Percentiles rank a stretch among this genome's conserved stretches.
Evolutionary conservation across 2,329 filamentous ascomycete genomes (phyloP).

Genomic region (Pyrenophora teres): DNA sequence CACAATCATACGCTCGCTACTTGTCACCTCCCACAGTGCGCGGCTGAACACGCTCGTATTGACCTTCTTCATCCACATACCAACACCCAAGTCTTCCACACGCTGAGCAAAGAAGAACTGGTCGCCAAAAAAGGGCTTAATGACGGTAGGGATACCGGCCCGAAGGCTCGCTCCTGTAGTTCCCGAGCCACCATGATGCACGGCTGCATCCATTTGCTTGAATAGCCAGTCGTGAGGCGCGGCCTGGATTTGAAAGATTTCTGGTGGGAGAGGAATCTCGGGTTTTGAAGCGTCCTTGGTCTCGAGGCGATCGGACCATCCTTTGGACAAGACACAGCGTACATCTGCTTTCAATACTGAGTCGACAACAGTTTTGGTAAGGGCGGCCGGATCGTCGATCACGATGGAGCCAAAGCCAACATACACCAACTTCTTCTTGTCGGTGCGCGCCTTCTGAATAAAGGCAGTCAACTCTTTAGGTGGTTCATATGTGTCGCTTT

Average conservation of each 20-base stretch:
- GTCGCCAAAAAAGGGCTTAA: conserved; percentile 96
- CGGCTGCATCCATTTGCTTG: conserved; percentile 87
- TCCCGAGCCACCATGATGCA: conserved; percentile 91
- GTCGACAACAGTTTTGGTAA: conserved; percentile 92
- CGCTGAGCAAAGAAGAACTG: conserved; percentile 94
- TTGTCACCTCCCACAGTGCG: conserved; percentile 88
- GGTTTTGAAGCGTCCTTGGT: conserved; percentile 62
- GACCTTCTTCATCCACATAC: conserved; percentile 85
- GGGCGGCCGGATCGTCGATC: conserved; percentile 82
- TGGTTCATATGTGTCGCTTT: conserved; percentile 70
- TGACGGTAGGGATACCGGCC: conserved; percentile 89
- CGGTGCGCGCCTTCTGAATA: conserved; percentile 77
- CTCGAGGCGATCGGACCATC: conserved; percentile 85
- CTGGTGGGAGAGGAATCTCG: conserved; percentile 72
- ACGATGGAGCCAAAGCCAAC: conserved; percentile 97
- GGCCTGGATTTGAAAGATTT: conserved; percentile 86
- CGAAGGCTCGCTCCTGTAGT: conserved; percentile 92
- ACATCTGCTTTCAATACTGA: conserved; percentile 90
- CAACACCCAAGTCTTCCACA: conserved; percentile 91
- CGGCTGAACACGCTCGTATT: conserved; percentile 84
- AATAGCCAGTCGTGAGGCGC: conserved; percentile 98
- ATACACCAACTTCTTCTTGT: conserved; percentile 91
- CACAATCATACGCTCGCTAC: conserved; percentile 86
- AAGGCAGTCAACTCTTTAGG: conserved; percentile 77
- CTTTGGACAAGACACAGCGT: conserved; percentile 91